Percentiles rank a stretch among this genome's conserved stretches.
These are phyloP conservation scores for Viridothelium virens DNA, from an alignment of 495 filamentous ascomycete species.

Conservation along the genomic window DNA sequence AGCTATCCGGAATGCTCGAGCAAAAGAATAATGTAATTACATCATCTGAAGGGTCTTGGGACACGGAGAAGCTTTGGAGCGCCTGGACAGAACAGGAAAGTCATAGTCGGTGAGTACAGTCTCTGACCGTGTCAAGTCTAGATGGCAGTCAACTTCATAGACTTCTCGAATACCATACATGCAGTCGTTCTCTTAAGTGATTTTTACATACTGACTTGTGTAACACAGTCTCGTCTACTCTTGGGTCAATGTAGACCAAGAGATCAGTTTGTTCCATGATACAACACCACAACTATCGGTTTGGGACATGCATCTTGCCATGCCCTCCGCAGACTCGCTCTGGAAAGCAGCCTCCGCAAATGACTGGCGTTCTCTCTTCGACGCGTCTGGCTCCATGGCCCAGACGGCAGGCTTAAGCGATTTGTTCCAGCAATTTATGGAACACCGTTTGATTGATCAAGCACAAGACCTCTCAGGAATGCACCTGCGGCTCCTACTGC, in stretches of 20 bases:
- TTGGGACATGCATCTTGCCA: constrained; percentile 2
- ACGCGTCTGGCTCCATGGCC: too few species aligned
- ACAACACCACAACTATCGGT: neutral
- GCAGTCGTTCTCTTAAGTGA: neutral
- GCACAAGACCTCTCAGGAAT: neutral
- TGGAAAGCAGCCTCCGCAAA: neutral
- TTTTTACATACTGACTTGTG: neutral
- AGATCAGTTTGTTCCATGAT: constrained; percentile 4
- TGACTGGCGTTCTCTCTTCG: neutral
- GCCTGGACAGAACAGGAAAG: constrained; percentile 1
- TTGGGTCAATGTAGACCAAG: constrained; percentile 6
- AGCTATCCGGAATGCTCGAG: constrained; percentile 1
- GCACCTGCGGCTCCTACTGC: neutral
- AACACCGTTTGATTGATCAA: neutral
- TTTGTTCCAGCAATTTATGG: constrained; percentile 1
- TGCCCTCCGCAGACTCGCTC: constrained; percentile 1
- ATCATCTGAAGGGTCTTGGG: neutral
- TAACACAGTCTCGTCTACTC: neutral
- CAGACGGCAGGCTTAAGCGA: neutral
- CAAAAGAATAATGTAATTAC: neutral
- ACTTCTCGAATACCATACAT: too few species aligned
- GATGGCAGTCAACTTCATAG: too few species aligned
- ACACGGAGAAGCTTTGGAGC: neutral
- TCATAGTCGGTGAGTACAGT: neutral
- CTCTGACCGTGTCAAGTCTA: too few species aligned